Evolutionary conservation across 352 stramenopile genomes (phyloP).

Genomic region (Pythium brachiatum): DNA sequence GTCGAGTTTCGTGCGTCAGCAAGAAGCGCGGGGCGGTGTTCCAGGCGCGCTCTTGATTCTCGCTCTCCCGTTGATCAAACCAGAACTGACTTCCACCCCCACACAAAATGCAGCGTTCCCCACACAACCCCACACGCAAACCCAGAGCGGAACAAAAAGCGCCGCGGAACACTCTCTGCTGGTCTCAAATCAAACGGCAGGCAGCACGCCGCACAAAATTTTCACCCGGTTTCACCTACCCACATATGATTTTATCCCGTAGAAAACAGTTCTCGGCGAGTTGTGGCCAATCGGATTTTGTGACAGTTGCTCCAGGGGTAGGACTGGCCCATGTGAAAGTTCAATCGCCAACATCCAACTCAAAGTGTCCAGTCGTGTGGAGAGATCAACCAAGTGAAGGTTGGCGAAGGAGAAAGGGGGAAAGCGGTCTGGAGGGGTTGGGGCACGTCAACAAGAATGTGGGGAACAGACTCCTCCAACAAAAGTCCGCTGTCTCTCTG

Average conservation of each 20-base stretch:
- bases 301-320: background rate
- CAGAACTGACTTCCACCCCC: constrained; percentile 56
- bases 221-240: background rate
- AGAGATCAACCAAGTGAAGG: constrained; percentile 1
- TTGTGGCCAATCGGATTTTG: background rate
- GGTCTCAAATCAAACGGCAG: constrained; percentile 1
- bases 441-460: background rate
- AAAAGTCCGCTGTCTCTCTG: background rate
- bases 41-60: background rate
- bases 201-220: constrained; percentile 2
- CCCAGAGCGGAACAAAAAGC: constrained; percentile 5
- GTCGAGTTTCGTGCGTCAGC: constrained; percentile 17
- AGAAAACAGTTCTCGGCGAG: background rate
- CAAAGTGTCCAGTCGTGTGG: background rate
- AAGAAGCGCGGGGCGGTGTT: constrained; percentile 8
- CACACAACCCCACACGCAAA: constrained; percentile 1
- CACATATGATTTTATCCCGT: constrained; percentile 1
- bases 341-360: background rate
- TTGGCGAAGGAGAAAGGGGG: background rate
- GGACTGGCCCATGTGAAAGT: background rate
- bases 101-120: background rate
- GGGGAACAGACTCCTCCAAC: background rate
- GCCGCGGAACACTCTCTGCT: background rate
- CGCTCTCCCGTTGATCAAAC: constrained; percentile 39
- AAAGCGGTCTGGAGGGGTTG: background rate